phyloP scores from a whole-genome alignment of 179 eudicot genomes.

The Pouteria campechiana region DNA sequence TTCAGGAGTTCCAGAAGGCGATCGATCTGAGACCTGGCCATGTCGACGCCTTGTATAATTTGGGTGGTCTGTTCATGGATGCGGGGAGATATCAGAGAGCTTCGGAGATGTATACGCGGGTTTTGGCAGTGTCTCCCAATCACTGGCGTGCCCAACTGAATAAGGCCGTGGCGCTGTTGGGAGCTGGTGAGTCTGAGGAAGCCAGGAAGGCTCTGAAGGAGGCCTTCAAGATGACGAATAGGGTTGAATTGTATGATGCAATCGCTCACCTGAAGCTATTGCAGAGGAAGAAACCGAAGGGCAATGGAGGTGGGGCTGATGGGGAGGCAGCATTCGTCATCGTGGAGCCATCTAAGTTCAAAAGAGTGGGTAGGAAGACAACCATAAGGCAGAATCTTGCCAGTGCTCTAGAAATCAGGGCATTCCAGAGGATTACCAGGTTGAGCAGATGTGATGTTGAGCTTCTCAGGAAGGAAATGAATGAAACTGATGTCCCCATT shows the following conservation, averaged over 20 bases:
- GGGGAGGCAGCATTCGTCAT: slow-evolving; percentile 57
- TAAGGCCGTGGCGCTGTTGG: slow-evolving; percentile 87
- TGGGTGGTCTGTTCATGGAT: slow-evolving; percentile 97
- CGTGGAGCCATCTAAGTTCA: slow-evolving; percentile 62
- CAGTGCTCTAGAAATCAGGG: slow-evolving; percentile 71
- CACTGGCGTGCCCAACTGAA: slow-evolving; percentile 97
- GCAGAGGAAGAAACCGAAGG: slow-evolving; percentile 80
- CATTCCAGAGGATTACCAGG: slow-evolving; percentile 84
- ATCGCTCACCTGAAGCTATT: slow-evolving; percentile 81
- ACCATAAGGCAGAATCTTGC: slow-evolving; percentile 61
- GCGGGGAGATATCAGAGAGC: slow-evolving; percentile 95
- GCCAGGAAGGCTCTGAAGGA: slow-evolving; percentile 92
- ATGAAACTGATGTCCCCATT: slow-evolving; percentile 51
- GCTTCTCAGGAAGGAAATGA: slow-evolving; percentile 63
- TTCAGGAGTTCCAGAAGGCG: slow-evolving; percentile 93
- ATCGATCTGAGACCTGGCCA: slow-evolving; percentile 90
- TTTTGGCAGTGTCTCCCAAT: slow-evolving; percentile 74
- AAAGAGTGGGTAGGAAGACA: slow-evolving; percentile 63
- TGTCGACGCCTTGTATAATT: slow-evolving; percentile 86
- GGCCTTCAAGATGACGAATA: slow-evolving; percentile 90
- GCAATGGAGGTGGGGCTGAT: slow-evolving; percentile 50
- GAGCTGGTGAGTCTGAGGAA: slow-evolving; percentile 92
- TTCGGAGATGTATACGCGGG: slow-evolving; percentile 93
- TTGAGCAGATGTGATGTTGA: slow-evolving; percentile 76
- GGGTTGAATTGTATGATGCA: slow-evolving; percentile 95